phyloP scores from a whole-genome alignment of 1,284 basidiomycete genomes.

The Tilletia setariae region DNA sequence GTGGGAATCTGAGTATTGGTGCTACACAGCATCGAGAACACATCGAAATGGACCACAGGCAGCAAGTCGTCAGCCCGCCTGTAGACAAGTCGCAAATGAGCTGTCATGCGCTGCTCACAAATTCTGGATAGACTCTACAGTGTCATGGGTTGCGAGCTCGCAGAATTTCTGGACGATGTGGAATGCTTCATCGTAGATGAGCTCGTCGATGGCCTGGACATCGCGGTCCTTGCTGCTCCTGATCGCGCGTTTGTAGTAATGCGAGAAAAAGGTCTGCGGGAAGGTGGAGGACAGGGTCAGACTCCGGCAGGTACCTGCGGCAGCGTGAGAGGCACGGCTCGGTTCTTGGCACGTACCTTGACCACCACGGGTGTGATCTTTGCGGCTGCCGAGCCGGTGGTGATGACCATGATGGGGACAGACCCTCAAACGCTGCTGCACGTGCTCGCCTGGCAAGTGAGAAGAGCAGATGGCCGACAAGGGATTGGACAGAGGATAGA shows the following conservation, averaged over 20 bases:
- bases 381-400: conserved; percentile 37
- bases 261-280: conserved; percentile 40
- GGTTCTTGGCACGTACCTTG: conserved; percentile 21
- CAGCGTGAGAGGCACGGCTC: not conserved
- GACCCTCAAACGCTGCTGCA: not conserved
- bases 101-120: conserved; percentile 19
- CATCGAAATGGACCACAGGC: not conserved
- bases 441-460: not conserved
- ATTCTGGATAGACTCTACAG: conserved; percentile 51
- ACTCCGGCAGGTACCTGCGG: not conserved
- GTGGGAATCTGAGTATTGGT: conserved; percentile 77
- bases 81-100: not conserved
- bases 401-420: conserved; percentile 37
- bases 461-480: too few species aligned
- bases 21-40: conserved; percentile 16
- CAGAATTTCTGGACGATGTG: conserved; percentile 40
- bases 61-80: not conserved
- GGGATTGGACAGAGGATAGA: too few species aligned
- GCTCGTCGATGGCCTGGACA: conserved; percentile 33
- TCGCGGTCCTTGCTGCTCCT: conserved; percentile 26
- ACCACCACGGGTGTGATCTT: conserved; percentile 48
- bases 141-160: conserved; percentile 47
- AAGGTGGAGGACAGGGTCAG: not conserved
- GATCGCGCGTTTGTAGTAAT: conserved; percentile 41
- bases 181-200: conserved; percentile 41